These are phyloP conservation scores for Sphenostylis stenocarpa DNA, from an alignment of 306 rosid genomes.

Conservation along the genomic window DNA sequence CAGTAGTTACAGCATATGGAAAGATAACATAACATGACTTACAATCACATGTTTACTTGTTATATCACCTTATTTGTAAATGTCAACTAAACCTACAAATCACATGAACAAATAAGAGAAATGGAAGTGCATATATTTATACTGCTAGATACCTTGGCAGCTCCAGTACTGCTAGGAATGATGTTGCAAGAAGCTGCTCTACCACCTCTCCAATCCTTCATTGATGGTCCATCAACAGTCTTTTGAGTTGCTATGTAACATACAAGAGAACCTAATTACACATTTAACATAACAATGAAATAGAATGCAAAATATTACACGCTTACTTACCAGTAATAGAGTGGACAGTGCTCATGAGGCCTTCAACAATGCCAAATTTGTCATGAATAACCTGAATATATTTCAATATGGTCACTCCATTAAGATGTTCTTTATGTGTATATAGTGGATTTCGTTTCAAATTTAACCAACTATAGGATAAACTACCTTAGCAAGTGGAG, in stretches of 20 bases:
- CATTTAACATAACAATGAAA: background rate
- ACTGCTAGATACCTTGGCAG: conserved; percentile 72
- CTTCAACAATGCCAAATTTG: conserved; percentile 84
- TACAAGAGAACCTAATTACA: background rate
- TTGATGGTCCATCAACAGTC: conserved; percentile 95
- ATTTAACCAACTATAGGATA: background rate
- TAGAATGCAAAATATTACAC: background rate
- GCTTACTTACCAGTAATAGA: conserved; percentile 73
- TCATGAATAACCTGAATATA: conserved; percentile 68
- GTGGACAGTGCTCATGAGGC: conserved; percentile 91
- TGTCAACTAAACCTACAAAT: background rate
- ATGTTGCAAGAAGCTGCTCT: conserved; percentile 95
- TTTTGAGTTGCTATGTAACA: conserved; percentile 72
- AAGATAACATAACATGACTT: background rate
- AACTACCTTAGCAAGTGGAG: conserved; percentile 85
- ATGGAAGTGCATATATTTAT: too few relatives aligned
- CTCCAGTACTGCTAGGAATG: conserved; percentile 96
- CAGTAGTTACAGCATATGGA: background rate
- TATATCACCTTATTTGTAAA: background rate
- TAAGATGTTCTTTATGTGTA: background rate
- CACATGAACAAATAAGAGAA: background rate
- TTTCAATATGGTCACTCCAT: background rate
- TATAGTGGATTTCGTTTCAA: background rate
- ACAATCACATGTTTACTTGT: background rate
- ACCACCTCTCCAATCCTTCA: conserved; percentile 97